Evolutionary conservation across 192 early-diverging fungal species (phyloP).

Genomic region (Glomus cerebriforme): DNA sequence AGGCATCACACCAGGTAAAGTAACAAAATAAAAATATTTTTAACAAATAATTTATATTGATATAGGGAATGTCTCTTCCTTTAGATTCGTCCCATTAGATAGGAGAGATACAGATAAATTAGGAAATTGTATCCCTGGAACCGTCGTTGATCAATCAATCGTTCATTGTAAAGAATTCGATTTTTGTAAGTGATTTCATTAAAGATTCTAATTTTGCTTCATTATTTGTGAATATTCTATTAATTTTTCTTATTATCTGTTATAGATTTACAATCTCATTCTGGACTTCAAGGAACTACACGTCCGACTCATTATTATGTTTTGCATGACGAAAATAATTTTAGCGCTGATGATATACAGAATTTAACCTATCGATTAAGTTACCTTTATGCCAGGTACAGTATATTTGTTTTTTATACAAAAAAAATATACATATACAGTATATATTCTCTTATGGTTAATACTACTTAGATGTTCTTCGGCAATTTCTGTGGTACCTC

Average conservation of each 20-base stretch:
- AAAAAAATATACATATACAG: too few species aligned
- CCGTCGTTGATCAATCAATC: constrained; percentile 11
- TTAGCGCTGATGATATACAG: constrained; percentile 74
- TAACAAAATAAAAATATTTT: neutral
- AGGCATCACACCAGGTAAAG: constrained; percentile 80
- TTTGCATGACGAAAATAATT: constrained; percentile 78
- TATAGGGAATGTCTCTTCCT: neutral
- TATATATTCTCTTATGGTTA: too few species aligned
- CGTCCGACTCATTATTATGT: constrained; percentile 90
- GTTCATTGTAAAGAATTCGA: constrained; percentile 18
- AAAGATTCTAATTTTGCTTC: neutral
- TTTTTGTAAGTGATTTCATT: constrained; percentile 19
- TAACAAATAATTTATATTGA: neutral
- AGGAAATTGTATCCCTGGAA: constrained; percentile 78
- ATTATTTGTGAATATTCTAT: neutral
- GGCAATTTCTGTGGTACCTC: constrained; percentile 58
- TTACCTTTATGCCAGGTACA: constrained; percentile 74
- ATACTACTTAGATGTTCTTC: constrained; percentile 80
- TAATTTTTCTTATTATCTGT: neutral
- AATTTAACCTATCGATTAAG: constrained; percentile 83
- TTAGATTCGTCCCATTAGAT: constrained; percentile 66
- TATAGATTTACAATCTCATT: constrained; percentile 75
- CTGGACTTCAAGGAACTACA: constrained; percentile 89
- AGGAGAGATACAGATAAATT: constrained; percentile 61
- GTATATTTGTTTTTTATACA: neutral